These are phyloP conservation scores for Trapa bicornis DNA, from an alignment of 345 rosid genomes.

Conservation along the genomic window DNA sequence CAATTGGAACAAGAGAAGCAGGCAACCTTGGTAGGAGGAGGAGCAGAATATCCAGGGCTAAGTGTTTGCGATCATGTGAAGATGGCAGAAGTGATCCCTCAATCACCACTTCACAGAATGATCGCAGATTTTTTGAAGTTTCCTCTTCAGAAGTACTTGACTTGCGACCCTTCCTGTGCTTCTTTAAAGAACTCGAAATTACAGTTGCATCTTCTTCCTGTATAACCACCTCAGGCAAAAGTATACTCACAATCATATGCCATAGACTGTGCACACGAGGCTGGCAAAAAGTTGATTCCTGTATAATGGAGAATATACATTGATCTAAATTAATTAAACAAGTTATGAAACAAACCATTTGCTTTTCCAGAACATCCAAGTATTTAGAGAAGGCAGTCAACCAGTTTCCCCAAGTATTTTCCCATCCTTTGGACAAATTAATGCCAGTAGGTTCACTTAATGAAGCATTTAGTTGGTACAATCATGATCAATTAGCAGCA, in stretches of 20 bases:
- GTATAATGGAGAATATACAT: constrained; percentile 19
- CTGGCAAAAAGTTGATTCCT: constrained; percentile 95
- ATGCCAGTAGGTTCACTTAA: neutral
- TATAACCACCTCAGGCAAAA: constrained; percentile 57
- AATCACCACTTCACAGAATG: constrained; percentile 51
- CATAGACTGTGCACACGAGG: constrained; percentile 90
- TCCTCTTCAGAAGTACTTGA: constrained; percentile 64
- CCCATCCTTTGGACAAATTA: neutral
- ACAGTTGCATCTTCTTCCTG: constrained; percentile 59
- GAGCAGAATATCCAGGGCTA: constrained; percentile 71
- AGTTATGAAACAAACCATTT: neutral
- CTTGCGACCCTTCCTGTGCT: constrained; percentile 67
- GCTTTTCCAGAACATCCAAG: neutral
- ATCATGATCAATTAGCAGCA: constrained; percentile 2
- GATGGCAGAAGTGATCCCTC: constrained; percentile 72
- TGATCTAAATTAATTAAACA: neutral
- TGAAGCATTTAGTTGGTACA: neutral
- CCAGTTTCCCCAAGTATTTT: neutral
- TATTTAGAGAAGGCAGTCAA: neutral
- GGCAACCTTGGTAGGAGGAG: constrained; percentile 78
- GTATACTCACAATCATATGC: constrained; percentile 59
- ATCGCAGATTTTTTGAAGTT: constrained; percentile 38
- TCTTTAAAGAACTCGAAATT: constrained; percentile 56
- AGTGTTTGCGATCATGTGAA: constrained; percentile 89
- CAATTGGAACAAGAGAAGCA: constrained; percentile 50